These are phyloP conservation scores for Yamadazyma paraphyllophila DNA, from an alignment of 805 yeast species.

Conservation along the genomic window DNA sequence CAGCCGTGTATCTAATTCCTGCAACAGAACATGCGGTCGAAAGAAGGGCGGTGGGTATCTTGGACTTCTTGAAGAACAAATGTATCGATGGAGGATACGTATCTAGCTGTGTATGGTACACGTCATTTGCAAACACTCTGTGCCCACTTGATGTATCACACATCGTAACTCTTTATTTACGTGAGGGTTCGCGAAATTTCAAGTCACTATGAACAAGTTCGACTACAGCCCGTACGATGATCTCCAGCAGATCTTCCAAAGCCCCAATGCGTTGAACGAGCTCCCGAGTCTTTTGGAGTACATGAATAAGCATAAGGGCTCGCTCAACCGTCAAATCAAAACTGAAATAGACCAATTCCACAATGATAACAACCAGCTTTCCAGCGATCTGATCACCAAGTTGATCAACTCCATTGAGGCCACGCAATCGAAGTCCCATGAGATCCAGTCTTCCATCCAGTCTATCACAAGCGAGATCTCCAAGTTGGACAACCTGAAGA, in stretches of 20 bases:
- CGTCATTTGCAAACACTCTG: no score
- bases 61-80: no score
- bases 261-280: conserved; percentile 49
- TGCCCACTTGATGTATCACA: no score
- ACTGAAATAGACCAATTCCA: conserved; percentile 31
- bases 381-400: conserved; percentile 30
- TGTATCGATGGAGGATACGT: no score
- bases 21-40: no score
- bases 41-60: no score
- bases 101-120: no score
- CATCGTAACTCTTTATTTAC: no score
- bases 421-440: conserved; percentile 47
- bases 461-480: conserved; percentile 76
- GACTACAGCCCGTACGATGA: conserved; percentile 29
- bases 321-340: conserved; percentile 46
- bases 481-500: conserved; percentile 75
- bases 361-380: conserved; percentile 16
- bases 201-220: conserved; percentile 5
- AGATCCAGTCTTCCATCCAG: conserved; percentile 62
- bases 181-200: neutral
- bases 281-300: conserved; percentile 51
- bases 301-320: conserved; percentile 49
- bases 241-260: conserved; percentile 48
- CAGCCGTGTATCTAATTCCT: no score
- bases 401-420: conserved; percentile 46